Percentiles rank a stretch among this genome's conserved stretches.
Conservation (phyloP, 257 asterid species). For the Nicotiana tabacum region DNA sequence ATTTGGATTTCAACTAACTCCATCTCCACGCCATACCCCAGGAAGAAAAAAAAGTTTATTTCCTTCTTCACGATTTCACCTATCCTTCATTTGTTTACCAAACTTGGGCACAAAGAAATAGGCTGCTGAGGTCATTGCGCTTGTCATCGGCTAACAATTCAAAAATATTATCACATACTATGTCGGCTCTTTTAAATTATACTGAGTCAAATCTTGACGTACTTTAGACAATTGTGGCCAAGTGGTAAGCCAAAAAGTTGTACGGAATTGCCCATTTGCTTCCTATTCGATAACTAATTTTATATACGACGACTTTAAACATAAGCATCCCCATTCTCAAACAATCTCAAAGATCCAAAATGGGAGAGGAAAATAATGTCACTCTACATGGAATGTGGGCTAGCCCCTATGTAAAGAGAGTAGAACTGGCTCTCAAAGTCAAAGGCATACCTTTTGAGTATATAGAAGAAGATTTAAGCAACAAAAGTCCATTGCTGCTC, state of each 20-base stretch:
- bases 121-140: not conserved
- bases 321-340: not conserved
- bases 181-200: not conserved
- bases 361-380: constrained; percentile 32
- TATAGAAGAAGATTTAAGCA: constrained; percentile 32
- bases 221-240: not conserved
- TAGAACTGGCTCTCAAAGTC: constrained; percentile 39
- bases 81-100: not conserved
- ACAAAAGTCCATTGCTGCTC: constrained; percentile 27
- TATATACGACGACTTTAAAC: not conserved
- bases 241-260: not conserved
- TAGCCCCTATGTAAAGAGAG: constrained; percentile 36
- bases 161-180: not conserved
- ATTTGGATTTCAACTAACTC: too few species aligned
- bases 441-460: constrained; percentile 40
- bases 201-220: not conserved
- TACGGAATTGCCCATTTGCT: too few species aligned
- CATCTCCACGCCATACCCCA: too few species aligned
- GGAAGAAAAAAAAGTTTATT: not conserved
- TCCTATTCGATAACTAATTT: not conserved
- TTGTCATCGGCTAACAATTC: not conserved
- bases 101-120: not conserved
- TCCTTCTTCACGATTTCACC: not conserved
- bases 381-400: constrained; percentile 31
- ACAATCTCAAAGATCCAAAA: not conserved